Evolutionary conservation across 768 basidiomycete genomes (phyloP), one percentile per base, ranked within the genome.

Genomic region (Phylloporus sp.): DNA sequence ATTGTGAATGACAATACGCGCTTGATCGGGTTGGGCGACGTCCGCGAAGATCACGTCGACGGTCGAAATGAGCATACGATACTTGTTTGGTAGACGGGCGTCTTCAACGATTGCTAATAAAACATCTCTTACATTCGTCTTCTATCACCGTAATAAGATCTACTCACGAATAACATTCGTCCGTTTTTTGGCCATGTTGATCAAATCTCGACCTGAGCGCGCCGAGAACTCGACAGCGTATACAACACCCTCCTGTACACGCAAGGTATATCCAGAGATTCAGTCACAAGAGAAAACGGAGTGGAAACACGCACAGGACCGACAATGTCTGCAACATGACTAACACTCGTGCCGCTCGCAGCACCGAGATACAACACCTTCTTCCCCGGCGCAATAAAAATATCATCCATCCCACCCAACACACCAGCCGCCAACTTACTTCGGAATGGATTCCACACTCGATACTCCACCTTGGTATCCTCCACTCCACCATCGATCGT

Each of bases 361-460:
- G 97, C 97, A 70, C 97, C 97, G 56, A 99, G 82, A 74, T 98
- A 99, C 50, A 99, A 74, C 41, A 98, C 95, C 77, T 97, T 98
- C 61, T 86, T 84, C 53, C 97, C 97, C 24, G 97, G 97, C 49
- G 76, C 80, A 67, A 99, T 93, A 73, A 79, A 94, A 62, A 98
- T 92, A 51, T 91, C 74, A 64, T 97, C 97, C 72, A 99, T 75
- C 64, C 97, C 97, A 56, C 94, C 91, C 53, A 98, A 76, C 45
- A 98, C 90, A 70, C 97, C 97, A 32, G 97, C 97, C 27, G 97
- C 97, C 59, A 99, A 71, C 78, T 98, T 99, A 67, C 81, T 85
- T 59, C 97, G 81, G 84, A 99, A 99, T 42, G 97, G 97, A 76
- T 99, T 99, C 97, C 97, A 99, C 27, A 99, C 97, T 49, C 97